These are phyloP conservation scores for Boletus tomentosulus DNA, from an alignment of 768 basidiomycete species.

Conservation along the genomic window DNA sequence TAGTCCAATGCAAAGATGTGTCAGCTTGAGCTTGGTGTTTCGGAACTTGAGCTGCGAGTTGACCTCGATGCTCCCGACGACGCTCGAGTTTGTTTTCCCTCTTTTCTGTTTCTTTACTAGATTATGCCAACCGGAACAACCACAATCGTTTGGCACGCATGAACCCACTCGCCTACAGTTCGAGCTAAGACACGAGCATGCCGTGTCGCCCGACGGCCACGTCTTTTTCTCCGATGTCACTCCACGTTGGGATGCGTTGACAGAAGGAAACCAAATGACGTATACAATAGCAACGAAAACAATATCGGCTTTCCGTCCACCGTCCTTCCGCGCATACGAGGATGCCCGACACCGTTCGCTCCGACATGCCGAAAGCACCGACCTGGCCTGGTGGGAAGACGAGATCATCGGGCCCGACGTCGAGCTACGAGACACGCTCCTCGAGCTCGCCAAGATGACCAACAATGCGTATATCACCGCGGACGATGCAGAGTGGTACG, in stretches of 20 bases:
- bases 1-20: constrained; percentile 9
- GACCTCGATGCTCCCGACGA: constrained; percentile 35
- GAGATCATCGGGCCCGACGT: constrained; percentile 74
- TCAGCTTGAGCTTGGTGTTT: constrained; percentile 7
- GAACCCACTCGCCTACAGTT: constrained; percentile 36
- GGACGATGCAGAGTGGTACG: constrained; percentile 71
- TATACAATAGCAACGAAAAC: constrained; percentile 39
- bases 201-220: constrained; percentile 43
- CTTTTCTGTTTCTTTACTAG: constrained; percentile 29
- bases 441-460: constrained; percentile 90
- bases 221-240: constrained; percentile 54
- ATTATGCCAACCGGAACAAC: constrained; percentile 2
- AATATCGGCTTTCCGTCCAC: constrained; percentile 41
- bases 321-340: constrained; percentile 43
- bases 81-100: constrained; percentile 45
- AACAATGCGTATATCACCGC: constrained; percentile 82
- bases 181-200: constrained; percentile 60
- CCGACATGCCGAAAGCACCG: constrained; percentile 42
- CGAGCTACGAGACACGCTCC: constrained; percentile 67
- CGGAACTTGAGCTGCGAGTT: background rate
- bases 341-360: constrained; percentile 44
- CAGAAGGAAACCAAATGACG: constrained; percentile 15
- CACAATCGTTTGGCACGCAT: background rate
- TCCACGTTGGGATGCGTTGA: constrained; percentile 3
- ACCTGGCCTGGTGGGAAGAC: constrained; percentile 67